Conservation (phyloP, 1,139 yeast species). For the Kodamaea suecica region DNA sequence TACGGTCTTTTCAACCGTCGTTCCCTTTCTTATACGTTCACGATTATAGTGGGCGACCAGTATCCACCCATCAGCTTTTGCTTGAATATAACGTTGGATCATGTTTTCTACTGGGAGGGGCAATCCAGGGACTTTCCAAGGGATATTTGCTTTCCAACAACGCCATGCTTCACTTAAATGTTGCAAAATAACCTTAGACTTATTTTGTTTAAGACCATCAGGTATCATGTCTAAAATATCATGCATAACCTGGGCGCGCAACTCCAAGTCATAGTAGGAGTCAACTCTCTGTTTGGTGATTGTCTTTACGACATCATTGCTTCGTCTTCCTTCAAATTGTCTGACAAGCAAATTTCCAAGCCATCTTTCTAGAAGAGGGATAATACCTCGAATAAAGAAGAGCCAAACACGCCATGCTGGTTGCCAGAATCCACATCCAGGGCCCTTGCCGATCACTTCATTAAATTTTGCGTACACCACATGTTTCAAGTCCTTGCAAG, state of each 20-base stretch:
- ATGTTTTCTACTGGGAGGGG: conserved; percentile 88
- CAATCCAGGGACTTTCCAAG: conserved; percentile 97
- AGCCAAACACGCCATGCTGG: conserved; percentile 99
- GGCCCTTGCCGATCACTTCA: conserved; percentile 85
- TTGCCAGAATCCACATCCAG: conserved; percentile 99
- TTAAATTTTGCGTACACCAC: conserved; percentile 84
- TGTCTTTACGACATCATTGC: conserved; percentile 89
- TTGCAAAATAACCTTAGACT: conserved; percentile 83
- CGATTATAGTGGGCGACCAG: conserved; percentile 91
- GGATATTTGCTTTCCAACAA: conserved; percentile 98
- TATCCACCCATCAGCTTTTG: conserved; percentile 97
- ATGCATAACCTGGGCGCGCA: conserved; percentile 91
- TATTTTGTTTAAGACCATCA: conserved; percentile 84
- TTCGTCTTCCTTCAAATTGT: conserved; percentile 93
- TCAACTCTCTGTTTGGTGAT: conserved; percentile 95
- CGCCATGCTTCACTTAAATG: conserved; percentile 99
- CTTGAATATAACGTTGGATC: conserved; percentile 84
- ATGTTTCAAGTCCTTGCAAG: conserved; percentile 93
- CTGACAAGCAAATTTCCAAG: conserved; percentile 85
- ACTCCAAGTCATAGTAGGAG: conserved; percentile 89
- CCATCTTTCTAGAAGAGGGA: conserved; percentile 93
- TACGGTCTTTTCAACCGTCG: conserved; percentile 88
- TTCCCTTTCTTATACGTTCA: conserved; percentile 83
- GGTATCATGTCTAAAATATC: conserved; percentile 97
- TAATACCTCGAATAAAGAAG: conserved; percentile 86